Evolutionary conservation across 176 grass and related monocot genomes (phyloP).

Genomic region (Thinopyrum elongatum): DNA sequence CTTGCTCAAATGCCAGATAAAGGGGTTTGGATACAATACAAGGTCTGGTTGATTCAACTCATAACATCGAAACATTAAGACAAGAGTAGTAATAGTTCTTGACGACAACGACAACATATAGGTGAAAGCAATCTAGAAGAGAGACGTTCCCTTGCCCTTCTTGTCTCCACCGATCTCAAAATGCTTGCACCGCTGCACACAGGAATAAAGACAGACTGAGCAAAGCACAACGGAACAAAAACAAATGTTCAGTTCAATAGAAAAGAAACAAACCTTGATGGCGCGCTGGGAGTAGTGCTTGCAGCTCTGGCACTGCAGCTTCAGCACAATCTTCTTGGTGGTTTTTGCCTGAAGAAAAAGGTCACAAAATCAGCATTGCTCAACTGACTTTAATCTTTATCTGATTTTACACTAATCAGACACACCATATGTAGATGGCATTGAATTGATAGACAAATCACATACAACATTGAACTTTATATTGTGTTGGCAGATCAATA

Average conservation of each 20-base stretch:
- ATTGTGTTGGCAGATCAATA: too few relatives aligned
- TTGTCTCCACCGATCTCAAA: slow-evolving; percentile 99
- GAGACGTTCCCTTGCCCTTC: slow-evolving; percentile 97
- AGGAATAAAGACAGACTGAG: neutral
- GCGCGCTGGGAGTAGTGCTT: slow-evolving; percentile 84
- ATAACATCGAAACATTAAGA: neutral
- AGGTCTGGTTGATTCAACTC: slow-evolving; percentile 23
- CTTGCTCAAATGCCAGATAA: slow-evolving; percentile 5
- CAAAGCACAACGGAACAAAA: neutral
- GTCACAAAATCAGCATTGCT: neutral
- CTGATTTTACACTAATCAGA: neutral
- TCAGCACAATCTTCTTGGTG: slow-evolving; percentile 95
- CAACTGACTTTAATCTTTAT: neutral
- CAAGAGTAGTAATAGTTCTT: neutral
- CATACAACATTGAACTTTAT: too few relatives aligned
- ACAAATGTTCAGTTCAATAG: neutral
- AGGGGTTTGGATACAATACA: slow-evolving; percentile 26
- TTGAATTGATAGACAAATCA: neutral
- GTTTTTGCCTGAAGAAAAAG: slow-evolving; percentile 74
- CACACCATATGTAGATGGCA: neutral
- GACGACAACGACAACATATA: slow-evolving; percentile 16
- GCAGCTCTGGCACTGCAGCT: slow-evolving; percentile 94
- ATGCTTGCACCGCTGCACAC: slow-evolving; percentile 83
- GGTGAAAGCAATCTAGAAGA: slow-evolving; percentile 56
- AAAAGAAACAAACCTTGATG: slow-evolving; percentile 53